Evolutionary conservation across 225 moss, liverwort and hornwort species (phyloP).

Genomic region (Straminergon stramineum): DNA sequence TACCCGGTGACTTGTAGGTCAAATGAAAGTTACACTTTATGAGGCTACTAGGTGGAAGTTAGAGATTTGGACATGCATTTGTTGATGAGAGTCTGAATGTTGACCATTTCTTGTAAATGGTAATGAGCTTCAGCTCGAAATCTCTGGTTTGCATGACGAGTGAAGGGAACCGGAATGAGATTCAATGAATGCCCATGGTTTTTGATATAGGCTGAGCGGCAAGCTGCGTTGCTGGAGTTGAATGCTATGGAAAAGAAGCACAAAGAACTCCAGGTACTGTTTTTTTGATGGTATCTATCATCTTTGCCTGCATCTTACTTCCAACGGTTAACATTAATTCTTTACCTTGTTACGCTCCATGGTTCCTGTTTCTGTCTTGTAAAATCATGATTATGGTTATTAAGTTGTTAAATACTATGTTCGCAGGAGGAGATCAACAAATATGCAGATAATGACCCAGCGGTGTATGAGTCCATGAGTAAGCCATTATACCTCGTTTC

Average conservation of each 20-base stretch:
- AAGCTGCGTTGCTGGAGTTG: slow-evolving; percentile 38
- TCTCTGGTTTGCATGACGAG: background rate
- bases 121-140: background rate
- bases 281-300: background rate
- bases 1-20: background rate
- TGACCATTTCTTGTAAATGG: background rate
- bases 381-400: background rate
- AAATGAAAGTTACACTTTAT: background rate
- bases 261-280: slow-evolving; percentile 47
- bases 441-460: slow-evolving; percentile 70
- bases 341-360: background rate
- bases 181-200: background rate
- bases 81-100: background rate
- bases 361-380: background rate
- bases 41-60: background rate
- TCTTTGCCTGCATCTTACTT: background rate
- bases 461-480: slow-evolving; percentile 68
- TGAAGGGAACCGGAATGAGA: background rate
- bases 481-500: slow-evolving; percentile 1
- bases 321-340: background rate
- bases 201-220: slow-evolving; percentile 44
- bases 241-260: slow-evolving; percentile 45
- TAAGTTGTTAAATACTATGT: background rate
- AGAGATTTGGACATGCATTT: background rate
- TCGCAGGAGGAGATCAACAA: slow-evolving; percentile 54